phyloP scores from a whole-genome alignment of 2,329 filamentous ascomycete genomes.

The Macrophomina tecta region DNA sequence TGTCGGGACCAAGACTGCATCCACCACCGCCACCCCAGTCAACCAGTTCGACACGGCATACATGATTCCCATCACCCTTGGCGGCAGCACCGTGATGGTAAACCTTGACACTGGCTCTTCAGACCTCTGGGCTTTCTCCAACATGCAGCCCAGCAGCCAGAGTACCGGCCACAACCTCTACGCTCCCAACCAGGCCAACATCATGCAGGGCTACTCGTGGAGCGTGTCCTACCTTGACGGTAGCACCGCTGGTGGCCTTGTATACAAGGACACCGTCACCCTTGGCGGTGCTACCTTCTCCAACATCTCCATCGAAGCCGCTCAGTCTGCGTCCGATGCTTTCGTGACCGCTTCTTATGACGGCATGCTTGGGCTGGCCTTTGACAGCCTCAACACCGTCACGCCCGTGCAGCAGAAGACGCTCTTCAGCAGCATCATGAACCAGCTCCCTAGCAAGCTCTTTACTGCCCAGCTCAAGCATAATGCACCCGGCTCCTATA shows the following conservation, averaged over 20 bases:
- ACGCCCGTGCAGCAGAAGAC: slow-evolving; percentile 57
- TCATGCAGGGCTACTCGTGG: slow-evolving; percentile 56
- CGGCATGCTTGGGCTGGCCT: slow-evolving; percentile 66
- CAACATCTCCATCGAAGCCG: slow-evolving; percentile 69
- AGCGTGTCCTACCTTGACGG: slow-evolving; percentile 70
- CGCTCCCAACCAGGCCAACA: slow-evolving; percentile 51
- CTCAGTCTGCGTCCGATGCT: slow-evolving; percentile 60
- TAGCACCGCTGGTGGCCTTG: slow-evolving; percentile 65
- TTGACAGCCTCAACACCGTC: slow-evolving; percentile 65
- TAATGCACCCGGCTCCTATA: slow-evolving; percentile 55
- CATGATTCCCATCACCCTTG: slow-evolving; percentile 65
- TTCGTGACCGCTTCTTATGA: slow-evolving; percentile 59
- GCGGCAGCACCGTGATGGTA: slow-evolving; percentile 55
- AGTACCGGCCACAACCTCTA: slow-evolving; percentile 63
- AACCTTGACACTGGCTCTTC: slow-evolving; percentile 75
- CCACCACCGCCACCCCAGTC: background rate
- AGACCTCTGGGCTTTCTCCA: slow-evolving; percentile 60
- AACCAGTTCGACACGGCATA: slow-evolving; percentile 43
- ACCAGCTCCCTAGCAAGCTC: slow-evolving; percentile 56
- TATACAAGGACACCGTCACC: slow-evolving; percentile 69
- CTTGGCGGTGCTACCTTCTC: slow-evolving; percentile 65
- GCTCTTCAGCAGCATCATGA: slow-evolving; percentile 65
- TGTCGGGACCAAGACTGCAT: background rate
- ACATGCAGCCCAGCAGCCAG: background rate
- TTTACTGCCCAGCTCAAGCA: slow-evolving; percentile 66